Conservation (phyloP, 176 grass and related monocot genomes). For the Avena eriantha region DNA sequence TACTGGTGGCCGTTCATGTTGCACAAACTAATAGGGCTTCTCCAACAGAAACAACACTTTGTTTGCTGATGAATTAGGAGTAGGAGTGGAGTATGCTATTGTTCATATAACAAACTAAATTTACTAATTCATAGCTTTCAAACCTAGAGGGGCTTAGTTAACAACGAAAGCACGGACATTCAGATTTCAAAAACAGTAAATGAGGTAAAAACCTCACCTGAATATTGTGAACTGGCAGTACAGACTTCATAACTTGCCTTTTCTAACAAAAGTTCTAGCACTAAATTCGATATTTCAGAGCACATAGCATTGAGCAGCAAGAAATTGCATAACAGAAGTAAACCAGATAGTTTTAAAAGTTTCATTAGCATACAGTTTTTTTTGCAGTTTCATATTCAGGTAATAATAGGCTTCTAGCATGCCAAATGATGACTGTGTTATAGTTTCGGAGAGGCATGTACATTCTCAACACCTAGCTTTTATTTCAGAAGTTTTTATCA, state of each 20-base stretch:
- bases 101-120: too few species aligned
- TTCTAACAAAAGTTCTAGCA: neutral
- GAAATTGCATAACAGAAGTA: neutral
- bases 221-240: neutral
- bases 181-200: neutral
- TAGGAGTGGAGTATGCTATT: too few species aligned
- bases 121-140: too few species aligned
- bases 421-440: neutral
- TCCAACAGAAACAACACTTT: too few species aligned
- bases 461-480: neutral
- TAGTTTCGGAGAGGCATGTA: neutral
- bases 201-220: neutral
- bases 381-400: too few species aligned
- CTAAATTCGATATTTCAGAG: neutral
- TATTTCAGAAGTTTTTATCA: neutral
- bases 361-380: too few species aligned
- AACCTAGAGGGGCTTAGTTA: neutral
- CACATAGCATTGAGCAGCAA: neutral
- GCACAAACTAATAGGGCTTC: neutral
- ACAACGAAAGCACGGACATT: neutral
- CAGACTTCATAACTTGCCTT: neutral
- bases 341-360: too few species aligned
- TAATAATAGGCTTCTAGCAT: neutral
- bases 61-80: too few species aligned
- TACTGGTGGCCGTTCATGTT: neutral